A percentile compares a stretch with the other conserved stretches of the same genome.
Evolutionary conservation across 768 basidiomycete genomes (phyloP).

Genomic region (Mycena maculata): DNA sequence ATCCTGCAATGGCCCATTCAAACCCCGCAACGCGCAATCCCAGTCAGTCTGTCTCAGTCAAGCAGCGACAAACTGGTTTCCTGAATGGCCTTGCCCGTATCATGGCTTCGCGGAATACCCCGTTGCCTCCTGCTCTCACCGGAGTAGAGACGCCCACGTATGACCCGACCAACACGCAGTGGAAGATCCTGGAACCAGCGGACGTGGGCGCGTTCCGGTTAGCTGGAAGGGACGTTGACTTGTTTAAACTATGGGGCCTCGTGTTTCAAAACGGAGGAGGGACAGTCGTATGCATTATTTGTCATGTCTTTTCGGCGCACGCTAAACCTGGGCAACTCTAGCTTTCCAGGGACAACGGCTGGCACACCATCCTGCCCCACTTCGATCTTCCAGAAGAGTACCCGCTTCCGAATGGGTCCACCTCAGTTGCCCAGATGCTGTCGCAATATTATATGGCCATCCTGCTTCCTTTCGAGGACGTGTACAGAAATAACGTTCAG

Average conservation of each 20-base stretch:
- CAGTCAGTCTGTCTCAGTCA: slow-evolving; percentile 51
- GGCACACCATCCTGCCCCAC: slow-evolving; percentile 64
- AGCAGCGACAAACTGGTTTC: slow-evolving; percentile 71
- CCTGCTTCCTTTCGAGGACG: slow-evolving; percentile 78
- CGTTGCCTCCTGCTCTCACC: slow-evolving; percentile 81
- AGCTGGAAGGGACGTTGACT: slow-evolving; percentile 79
- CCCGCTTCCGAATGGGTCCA: slow-evolving; percentile 58
- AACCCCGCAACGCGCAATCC: slow-evolving; percentile 52
- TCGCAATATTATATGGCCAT: slow-evolving; percentile 71
- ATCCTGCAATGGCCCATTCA: slow-evolving; percentile 54
- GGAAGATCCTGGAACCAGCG: slow-evolving; percentile 70
- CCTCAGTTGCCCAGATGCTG: slow-evolving; percentile 62
- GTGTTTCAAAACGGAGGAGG: slow-evolving; percentile 73
- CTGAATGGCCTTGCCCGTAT: slow-evolving; percentile 68
- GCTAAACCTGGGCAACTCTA: slow-evolving; percentile 41
- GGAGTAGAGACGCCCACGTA: slow-evolving; percentile 68
- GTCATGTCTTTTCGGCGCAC: slow-evolving; percentile 20
- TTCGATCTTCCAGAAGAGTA: slow-evolving; percentile 73
- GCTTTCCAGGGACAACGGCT: slow-evolving; percentile 65
- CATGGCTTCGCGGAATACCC: slow-evolving; percentile 67
- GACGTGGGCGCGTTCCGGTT: slow-evolving; percentile 75
- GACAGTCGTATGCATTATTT: slow-evolving; percentile 60
- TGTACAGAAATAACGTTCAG: slow-evolving; percentile 69
- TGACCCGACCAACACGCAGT: slow-evolving; percentile 71
- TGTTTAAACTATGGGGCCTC: slow-evolving; percentile 78